A percentile compares a stretch with the other conserved stretches of the same genome.
Conservation (phyloP, 495 filamentous ascomycete genomes). For the Lineolata rhizophorae region DNA sequence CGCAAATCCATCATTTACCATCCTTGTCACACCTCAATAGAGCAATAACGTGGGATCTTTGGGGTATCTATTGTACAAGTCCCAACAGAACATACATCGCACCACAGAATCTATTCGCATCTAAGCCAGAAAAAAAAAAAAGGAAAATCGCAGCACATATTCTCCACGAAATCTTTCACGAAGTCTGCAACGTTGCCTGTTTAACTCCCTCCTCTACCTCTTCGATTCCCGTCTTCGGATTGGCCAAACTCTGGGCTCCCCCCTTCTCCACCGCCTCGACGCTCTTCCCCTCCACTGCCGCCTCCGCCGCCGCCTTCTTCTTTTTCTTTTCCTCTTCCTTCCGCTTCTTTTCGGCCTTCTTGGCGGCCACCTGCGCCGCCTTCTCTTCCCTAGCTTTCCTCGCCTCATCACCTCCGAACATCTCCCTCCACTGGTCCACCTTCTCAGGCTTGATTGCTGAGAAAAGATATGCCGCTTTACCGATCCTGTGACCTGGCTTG, state of each 20-base stretch:
- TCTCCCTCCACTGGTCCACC: slow-evolving; percentile 57
- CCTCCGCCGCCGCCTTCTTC: slow-evolving; percentile 24
- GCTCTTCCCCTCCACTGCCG: slow-evolving; percentile 18
- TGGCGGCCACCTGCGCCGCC: slow-evolving; percentile 24
- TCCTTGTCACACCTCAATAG: too few species aligned
- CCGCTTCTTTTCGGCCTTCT: slow-evolving; percentile 31
- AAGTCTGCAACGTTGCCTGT: slow-evolving; percentile 18
- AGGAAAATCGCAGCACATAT: too few species aligned
- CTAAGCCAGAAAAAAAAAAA: too few species aligned
- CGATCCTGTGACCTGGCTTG: slow-evolving; percentile 56
- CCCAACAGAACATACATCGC: too few species aligned
- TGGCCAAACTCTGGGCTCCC: slow-evolving; percentile 11
- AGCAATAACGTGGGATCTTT: too few species aligned
- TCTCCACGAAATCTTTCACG: too few species aligned
- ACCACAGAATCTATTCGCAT: too few species aligned
- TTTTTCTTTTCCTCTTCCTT: slow-evolving; percentile 38
- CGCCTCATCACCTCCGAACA: slow-evolving; percentile 57
- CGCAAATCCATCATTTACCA: too few species aligned
- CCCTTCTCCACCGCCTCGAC: slow-evolving; percentile 17
- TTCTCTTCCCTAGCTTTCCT: slow-evolving; percentile 42
- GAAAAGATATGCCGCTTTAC: slow-evolving; percentile 67
- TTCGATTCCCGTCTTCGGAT: slow-evolving; percentile 11
- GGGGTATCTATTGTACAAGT: too few species aligned
- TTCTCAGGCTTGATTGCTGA: slow-evolving; percentile 63
- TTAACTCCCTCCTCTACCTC: slow-evolving; percentile 20